Percentiles rank a stretch among this genome's conserved stretches.
Conservation (phyloP, 192 early-diverging fungal species). For the Umbelopsis isabellina region DNA sequence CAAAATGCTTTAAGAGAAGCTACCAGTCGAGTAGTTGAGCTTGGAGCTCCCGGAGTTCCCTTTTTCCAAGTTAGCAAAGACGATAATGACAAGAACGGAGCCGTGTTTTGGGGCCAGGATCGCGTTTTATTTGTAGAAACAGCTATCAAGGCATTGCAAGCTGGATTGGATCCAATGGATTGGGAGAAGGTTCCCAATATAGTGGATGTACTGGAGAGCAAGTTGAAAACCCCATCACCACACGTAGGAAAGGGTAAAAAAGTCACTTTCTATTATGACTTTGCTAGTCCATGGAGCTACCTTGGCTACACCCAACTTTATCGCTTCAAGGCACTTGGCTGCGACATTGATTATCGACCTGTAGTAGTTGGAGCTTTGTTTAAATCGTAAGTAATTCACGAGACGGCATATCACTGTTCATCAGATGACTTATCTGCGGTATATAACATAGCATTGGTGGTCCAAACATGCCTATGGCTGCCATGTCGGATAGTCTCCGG, state of each 20-base stretch:
- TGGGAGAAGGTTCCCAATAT: conserved; percentile 19
- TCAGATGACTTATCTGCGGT: background rate
- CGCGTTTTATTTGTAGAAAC: conserved; percentile 33
- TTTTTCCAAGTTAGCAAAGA: conserved; percentile 16
- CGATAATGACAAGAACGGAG: background rate
- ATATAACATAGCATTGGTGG: background rate
- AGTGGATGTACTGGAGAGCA: background rate
- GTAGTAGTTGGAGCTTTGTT: conserved; percentile 23
- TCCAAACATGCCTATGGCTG: background rate
- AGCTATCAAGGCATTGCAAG: background rate
- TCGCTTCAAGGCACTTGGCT: conserved; percentile 15
- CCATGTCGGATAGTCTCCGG: conserved; percentile 2
- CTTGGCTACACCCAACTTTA: conserved; percentile 29
- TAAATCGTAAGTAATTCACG: background rate
- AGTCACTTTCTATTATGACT: conserved; percentile 34
- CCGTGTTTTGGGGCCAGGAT: conserved; percentile 33
- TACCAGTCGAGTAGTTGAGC: conserved; percentile 5
- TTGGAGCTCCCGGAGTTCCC: conserved; percentile 31
- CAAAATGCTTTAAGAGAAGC: conserved; percentile 23
- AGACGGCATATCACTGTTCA: too few relatives aligned
- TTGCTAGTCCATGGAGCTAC: conserved; percentile 27
- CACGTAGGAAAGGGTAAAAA: conserved; percentile 11
- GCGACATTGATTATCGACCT: conserved; percentile 29
- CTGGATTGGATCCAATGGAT: conserved; percentile 11
- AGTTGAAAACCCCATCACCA: background rate